Base-by-base conservation (phyloP, 78 protist species). In the Protostelium mycophagum region DNA sequence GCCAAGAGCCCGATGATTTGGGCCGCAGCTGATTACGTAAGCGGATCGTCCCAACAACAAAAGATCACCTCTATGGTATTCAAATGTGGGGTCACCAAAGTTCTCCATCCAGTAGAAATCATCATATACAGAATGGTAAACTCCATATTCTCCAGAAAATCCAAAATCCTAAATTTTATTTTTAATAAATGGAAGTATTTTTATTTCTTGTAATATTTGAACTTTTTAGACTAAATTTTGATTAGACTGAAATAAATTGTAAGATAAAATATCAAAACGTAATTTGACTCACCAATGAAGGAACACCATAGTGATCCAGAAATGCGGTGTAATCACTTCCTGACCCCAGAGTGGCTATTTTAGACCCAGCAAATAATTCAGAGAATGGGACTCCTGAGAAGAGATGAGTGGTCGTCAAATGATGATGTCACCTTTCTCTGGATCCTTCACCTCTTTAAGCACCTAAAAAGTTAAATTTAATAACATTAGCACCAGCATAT, bases 321-420 rank as follows among this genome's bases (percentile, higher is more conserved):
- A 87, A 37, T 28, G 83, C 88, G 0, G 93, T 91, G 89, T 91
- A 91, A 87, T 91, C 93, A 0, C 86, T 63, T 1, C 93, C 93
- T 5, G 84, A 38, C 37, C 91, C 91, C 83, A 88, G 86, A 0
- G 34, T 31, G 29, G 86, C 1, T 34, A 23, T 84, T 28, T 28
- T 84, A n/a, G n/a, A 31, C 16, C 86, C 10, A 10, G 86, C 5
- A 51, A 16, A 51, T 5, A 25, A 16, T 51, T 16, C 31, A 51
- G 31, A 51, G 73, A 51, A 51, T 5, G 16, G 73, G 5, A 25
- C 73, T 16, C 16, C 31, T 51, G 31, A 16, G 16, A 5, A 16
- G 73, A 16, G 5, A 5, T 25, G 73, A 16, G 5, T 51, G 31
- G 73, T 51, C 73, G 5, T 25, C 73, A 51, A 51, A 5, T 16